Percentiles rank a stretch among this genome's conserved stretches.
These are phyloP conservation scores for Choiromyces venosus DNA, from an alignment of 495 filamentous ascomycete species.

Conservation along the genomic window DNA sequence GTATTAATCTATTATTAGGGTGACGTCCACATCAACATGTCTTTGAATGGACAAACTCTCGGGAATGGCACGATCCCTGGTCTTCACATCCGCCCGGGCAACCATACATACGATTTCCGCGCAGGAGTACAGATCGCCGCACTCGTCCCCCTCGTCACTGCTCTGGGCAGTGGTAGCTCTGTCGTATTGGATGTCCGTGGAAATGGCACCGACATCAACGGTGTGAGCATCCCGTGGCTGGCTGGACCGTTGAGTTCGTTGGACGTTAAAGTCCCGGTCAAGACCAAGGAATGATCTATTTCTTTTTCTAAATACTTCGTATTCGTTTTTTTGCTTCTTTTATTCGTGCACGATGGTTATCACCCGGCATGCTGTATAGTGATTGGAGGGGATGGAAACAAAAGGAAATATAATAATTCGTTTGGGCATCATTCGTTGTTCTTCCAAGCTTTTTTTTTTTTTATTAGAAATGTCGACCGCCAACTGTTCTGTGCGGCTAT, in stretches of 20 bases:
- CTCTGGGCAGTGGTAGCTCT: background rate
- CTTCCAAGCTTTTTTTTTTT: background rate
- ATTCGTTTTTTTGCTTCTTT: conserved; percentile 1
- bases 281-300: background rate
- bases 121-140: conserved; percentile 3
- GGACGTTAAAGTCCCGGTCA: conserved; percentile 30
- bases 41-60: conserved; percentile 13
- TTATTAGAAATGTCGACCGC: background rate
- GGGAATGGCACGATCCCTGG: conserved; percentile 30
- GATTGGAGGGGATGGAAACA: background rate
- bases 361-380: background rate
- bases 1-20: conserved; percentile 26
- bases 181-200: conserved; percentile 25
- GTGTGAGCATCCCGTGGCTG: conserved; percentile 35
- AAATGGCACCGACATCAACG: conserved; percentile 34
- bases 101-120: conserved; percentile 35
- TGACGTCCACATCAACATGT: conserved; percentile 30
- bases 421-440: background rate
- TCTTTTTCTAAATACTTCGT: background rate
- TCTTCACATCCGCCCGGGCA: conserved; percentile 30
- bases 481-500: background rate
- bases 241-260: conserved; percentile 27
- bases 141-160: background rate
- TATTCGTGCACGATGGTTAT: background rate
- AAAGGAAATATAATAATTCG: background rate